Percentiles rank a stretch among this genome's conserved stretches.
These are phyloP conservation scores for Novakomyces olei DNA, from an alignment of 805 yeast genomes.

Conservation along the genomic window DNA sequence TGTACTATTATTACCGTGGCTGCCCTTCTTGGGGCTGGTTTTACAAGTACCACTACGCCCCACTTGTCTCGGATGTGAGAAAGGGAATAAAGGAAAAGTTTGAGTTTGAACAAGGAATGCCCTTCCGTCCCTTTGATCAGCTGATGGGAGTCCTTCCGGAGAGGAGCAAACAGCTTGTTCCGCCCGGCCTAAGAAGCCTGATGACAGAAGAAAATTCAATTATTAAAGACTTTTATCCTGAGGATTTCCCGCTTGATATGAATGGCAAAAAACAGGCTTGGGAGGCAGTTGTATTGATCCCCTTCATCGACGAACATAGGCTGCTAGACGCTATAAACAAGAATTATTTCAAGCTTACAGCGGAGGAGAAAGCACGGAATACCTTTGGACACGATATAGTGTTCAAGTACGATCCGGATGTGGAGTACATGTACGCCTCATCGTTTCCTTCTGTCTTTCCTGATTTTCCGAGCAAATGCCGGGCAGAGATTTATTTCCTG, in stretches of 20 bases:
- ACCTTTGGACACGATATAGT: constrained; percentile 45
- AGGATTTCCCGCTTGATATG: constrained; percentile 65
- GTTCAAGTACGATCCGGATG: constrained; percentile 58
- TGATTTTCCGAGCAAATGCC: constrained; percentile 64
- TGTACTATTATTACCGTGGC: constrained; percentile 74
- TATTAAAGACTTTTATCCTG: constrained; percentile 74
- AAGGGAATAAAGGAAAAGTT: constrained; percentile 38
- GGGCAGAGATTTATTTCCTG: constrained; percentile 32
- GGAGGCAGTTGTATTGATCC: constrained; percentile 89
- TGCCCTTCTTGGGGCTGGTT: constrained; percentile 95
- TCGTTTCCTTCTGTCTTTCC: constrained; percentile 58
- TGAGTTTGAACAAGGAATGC: constrained; percentile 45
- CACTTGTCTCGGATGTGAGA: constrained; percentile 62
- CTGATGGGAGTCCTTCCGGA: constrained; percentile 95
- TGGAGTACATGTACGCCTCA: constrained; percentile 40
- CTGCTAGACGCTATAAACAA: constrained; percentile 47
- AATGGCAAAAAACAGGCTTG: constrained; percentile 91
- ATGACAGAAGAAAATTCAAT: constrained; percentile 78
- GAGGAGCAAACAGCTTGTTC: constrained; percentile 61
- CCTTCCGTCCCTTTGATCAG: constrained; percentile 86
- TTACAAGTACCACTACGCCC: constrained; percentile 74
- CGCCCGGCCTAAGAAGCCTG: constrained; percentile 40
- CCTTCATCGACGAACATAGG: constrained; percentile 72
- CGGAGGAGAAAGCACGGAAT: constrained; percentile 57
- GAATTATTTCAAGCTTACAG: constrained; percentile 33